These are phyloP conservation scores for Lathyrus sativus DNA, from an alignment of 306 rosid species.

Conservation along the genomic window DNA sequence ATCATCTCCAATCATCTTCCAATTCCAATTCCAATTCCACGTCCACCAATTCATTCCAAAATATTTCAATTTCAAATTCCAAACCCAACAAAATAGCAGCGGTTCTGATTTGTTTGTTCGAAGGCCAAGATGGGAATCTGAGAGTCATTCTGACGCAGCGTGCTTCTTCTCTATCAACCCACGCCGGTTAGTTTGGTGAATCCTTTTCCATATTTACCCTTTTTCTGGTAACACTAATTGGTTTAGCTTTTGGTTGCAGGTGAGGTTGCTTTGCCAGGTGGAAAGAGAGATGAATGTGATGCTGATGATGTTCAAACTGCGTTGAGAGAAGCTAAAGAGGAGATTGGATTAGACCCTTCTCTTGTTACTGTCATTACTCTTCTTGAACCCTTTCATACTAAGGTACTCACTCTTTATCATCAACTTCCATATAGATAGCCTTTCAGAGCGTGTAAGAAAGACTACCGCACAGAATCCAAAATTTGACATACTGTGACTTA, in stretches of 20 bases:
- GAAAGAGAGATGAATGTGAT: slow-evolving; percentile 72
- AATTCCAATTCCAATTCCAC: slow-evolving; percentile 16
- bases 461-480: too few relatives aligned
- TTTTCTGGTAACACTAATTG: background rate
- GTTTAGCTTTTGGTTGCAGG: slow-evolving; percentile 45
- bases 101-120: slow-evolving; percentile 69
- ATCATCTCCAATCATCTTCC: slow-evolving; percentile 39
- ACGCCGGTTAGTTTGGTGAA: slow-evolving; percentile 52
- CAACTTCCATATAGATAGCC: too few relatives aligned
- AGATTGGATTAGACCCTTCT: slow-evolving; percentile 82
- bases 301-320: slow-evolving; percentile 73
- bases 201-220: background rate
- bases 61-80: background rate
- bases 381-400: slow-evolving; percentile 61
- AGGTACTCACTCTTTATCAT: slow-evolving; percentile 35
- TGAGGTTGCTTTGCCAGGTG: slow-evolving; percentile 90
- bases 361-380: slow-evolving; percentile 57
- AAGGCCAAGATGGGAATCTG: slow-evolving; percentile 48
- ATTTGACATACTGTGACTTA: too few relatives aligned
- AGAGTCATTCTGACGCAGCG: slow-evolving; percentile 72
- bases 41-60: background rate
- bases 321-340: slow-evolving; percentile 86
- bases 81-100: slow-evolving; percentile 60
- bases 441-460: too few relatives aligned
- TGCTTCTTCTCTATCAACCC: slow-evolving; percentile 72